These are phyloP conservation scores for Naganishia vishniacii DNA, from an alignment of 768 basidiomycete species.

Conservation along the genomic window DNA sequence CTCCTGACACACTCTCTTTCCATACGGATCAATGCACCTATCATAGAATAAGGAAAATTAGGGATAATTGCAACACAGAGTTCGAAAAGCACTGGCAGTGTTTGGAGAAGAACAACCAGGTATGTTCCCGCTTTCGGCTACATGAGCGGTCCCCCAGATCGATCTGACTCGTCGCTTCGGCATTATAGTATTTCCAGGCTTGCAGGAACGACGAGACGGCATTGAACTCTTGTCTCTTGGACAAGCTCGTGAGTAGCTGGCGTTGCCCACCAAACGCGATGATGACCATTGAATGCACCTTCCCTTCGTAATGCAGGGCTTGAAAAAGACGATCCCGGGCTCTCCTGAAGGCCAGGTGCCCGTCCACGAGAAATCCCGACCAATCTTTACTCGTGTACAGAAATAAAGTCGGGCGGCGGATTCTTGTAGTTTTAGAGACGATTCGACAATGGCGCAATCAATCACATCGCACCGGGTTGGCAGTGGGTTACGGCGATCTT, in stretches of 20 bases:
- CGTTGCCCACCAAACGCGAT: background rate
- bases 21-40: background rate
- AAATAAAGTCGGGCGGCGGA: conserved; percentile 55
- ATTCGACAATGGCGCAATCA: conserved; percentile 2
- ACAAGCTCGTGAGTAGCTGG: conserved; percentile 71
- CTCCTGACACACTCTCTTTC: background rate
- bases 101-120: conserved; percentile 90
- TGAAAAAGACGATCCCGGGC: conserved; percentile 85
- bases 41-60: conserved; percentile 79
- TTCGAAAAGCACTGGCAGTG: conserved; percentile 93
- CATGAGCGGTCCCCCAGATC: too few species aligned
- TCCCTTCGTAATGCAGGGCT: conserved; percentile 57
- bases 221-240: conserved; percentile 90
- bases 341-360: conserved; percentile 71
- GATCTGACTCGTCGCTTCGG: background rate
- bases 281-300: background rate
- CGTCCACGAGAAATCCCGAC: conserved; percentile 81
- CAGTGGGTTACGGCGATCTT: too few species aligned
- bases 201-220: conserved; percentile 83
- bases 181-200: conserved; percentile 69
- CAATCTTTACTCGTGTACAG: conserved; percentile 76
- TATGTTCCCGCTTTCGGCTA: too few species aligned
- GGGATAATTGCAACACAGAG: conserved; percentile 78
- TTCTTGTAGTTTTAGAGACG: conserved; percentile 17
- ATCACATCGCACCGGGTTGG: background rate